Percentiles rank a stretch among this genome's conserved stretches.
These are phyloP conservation scores for Verbascum thapsus DNA, from an alignment of 257 asterid species.

Conservation along the genomic window DNA sequence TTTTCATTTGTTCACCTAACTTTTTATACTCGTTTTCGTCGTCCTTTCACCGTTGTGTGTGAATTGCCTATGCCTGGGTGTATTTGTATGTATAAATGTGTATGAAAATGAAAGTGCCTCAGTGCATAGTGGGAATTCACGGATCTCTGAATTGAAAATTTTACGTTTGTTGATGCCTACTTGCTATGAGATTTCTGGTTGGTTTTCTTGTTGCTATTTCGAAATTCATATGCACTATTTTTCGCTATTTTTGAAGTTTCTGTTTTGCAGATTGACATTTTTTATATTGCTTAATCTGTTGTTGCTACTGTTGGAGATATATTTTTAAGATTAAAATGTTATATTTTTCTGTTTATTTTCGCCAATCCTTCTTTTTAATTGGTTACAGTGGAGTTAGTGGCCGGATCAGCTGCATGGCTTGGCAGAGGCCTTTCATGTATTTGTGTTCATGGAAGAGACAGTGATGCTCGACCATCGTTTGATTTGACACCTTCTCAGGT, in stretches of 20 bases:
- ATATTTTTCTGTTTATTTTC: neutral
- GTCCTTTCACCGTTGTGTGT: slow-evolving; percentile 16
- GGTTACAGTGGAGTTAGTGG: slow-evolving; percentile 78
- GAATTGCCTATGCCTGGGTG: slow-evolving; percentile 25
- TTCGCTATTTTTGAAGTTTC: neutral
- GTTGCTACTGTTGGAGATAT: neutral
- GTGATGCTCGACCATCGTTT: slow-evolving; percentile 89
- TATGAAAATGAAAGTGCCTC: slow-evolving; percentile 32
- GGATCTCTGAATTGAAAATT: slow-evolving; percentile 65
- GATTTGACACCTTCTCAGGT: slow-evolving; percentile 90
- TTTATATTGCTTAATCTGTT: neutral
- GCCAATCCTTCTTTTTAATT: slow-evolving; percentile 30
- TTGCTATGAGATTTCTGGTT: slow-evolving; percentile 71
- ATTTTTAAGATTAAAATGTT: neutral
- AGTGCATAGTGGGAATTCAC: slow-evolving; percentile 40
- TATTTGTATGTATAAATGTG: slow-evolving; percentile 15
- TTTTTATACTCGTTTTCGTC: slow-evolving; percentile 24
- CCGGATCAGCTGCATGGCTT: slow-evolving; percentile 99
- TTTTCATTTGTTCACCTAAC: slow-evolving; percentile 31
- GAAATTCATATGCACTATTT: slow-evolving; percentile 6
- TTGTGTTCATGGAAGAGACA: slow-evolving; percentile 90
- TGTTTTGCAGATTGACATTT: neutral
- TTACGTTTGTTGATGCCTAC: slow-evolving; percentile 60
- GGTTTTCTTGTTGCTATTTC: slow-evolving; percentile 40
- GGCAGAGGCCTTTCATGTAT: slow-evolving; percentile 98